Evolutionary conservation across 352 stramenopile species (phyloP).

Genomic region (Phytophthora pisi): DNA sequence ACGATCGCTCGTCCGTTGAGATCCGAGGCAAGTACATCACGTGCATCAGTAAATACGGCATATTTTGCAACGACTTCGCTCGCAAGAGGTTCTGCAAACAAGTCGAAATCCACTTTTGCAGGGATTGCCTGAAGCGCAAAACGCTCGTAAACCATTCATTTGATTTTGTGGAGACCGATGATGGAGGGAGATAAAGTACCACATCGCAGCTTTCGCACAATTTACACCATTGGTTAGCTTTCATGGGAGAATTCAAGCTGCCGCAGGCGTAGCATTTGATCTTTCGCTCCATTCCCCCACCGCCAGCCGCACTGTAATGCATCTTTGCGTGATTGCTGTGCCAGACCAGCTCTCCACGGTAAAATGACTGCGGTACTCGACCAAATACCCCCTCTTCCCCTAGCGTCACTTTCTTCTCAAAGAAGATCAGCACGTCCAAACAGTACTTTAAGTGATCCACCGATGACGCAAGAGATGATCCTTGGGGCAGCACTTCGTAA

Average conservation of each 20-base stretch:
- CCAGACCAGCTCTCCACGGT: conserved; percentile 78
- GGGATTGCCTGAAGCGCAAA: conserved; percentile 68
- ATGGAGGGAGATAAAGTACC: conserved; percentile 77
- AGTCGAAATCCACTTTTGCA: conserved; percentile 85
- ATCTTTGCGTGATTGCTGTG: conserved; percentile 44
- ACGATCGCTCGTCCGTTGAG: conserved; percentile 77
- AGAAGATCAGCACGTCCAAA: conserved; percentile 85
- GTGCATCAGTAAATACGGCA: conserved; percentile 88
- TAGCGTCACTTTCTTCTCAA: conserved; percentile 86
- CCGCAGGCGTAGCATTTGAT: conserved; percentile 83
- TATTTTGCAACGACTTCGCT: conserved; percentile 69
- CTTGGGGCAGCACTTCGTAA: conserved; percentile 62
- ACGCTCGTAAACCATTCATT: conserved; percentile 85
- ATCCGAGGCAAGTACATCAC: conserved; percentile 85
- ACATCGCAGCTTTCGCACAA: conserved; percentile 79
- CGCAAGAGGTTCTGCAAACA: conserved; percentile 69
- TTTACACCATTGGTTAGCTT: conserved; percentile 73
- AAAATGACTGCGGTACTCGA: conserved; percentile 77
- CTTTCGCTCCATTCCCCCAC: conserved; percentile 54
- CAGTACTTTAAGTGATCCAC: conserved; percentile 85
- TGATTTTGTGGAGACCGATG: conserved; percentile 76
- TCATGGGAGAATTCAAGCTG: conserved; percentile 66
- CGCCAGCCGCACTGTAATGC: conserved; percentile 36
- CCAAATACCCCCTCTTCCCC: conserved; percentile 70
- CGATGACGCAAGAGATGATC: conserved; percentile 55